Base-by-base conservation (phyloP, 1,284 basidiomycete genomes). In the Lentinus polychrous region DNA sequence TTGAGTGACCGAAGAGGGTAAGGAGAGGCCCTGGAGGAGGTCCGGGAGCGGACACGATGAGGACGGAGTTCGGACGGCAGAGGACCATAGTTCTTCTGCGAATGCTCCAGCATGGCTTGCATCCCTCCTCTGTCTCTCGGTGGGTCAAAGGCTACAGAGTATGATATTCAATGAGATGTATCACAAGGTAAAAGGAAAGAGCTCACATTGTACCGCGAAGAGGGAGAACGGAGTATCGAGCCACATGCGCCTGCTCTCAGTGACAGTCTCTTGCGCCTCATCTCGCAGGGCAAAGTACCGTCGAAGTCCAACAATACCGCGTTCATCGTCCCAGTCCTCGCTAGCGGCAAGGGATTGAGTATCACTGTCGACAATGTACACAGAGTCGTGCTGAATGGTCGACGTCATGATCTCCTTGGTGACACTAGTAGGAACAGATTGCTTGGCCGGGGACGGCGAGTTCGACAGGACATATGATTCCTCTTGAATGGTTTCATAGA, bases 401-500 rank as follows among this genome's bases (percentile, higher is more conserved):
- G 45, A 48, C 17, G 45, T 43, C 49, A 40, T 48, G 38, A 23
- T 54, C 37, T 32, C 47, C 42, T 49, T 39, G 50, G 34, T 35
- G 22, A 24, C 33, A 46, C 49, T 48, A 53, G 48, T 22, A 40
- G 52, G 32, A 22, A 40, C 38, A 5, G 60, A 55, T 2, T 38
- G 47, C 44, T 53, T 53, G 34, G 47, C 55, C 6, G 73, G 65
- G 1, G 69, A 70, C 0, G 71, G 63, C 1, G 72, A 66, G 43
- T 65, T 68, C 2, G 57, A 57, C 3, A 57, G 40, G 0, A 61
- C 62, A 1, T 72, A 70, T 6, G 71, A 61, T 53, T 90, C 87
- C 54, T 90, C 86, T 45, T 86, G 73, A 47, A 91, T 90, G 0
- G 83, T 88, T 60, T 88, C 86, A 52, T 87, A 88, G 1, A 86